Conservation (phyloP, 345 rosid species). For the Aurinia saxatilis region DNA sequence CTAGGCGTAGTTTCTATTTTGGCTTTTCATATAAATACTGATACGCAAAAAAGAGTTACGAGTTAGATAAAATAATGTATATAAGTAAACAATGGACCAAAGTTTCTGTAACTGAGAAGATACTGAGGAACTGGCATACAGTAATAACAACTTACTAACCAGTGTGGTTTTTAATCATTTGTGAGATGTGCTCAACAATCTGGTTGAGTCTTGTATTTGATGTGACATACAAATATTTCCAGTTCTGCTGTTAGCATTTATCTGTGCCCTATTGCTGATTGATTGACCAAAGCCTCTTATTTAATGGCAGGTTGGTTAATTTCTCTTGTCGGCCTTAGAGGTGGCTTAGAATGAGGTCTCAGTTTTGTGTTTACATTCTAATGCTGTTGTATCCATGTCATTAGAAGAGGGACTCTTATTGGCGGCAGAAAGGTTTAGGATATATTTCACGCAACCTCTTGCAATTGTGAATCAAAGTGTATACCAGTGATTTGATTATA, state of each 20-base stretch:
- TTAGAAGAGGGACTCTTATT: slow-evolving; percentile 36
- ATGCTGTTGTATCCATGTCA: slow-evolving; percentile 27
- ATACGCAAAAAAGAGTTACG: too few relatives aligned
- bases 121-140: too few relatives aligned
- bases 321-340: slow-evolving; percentile 11
- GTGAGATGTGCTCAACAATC: neutral
- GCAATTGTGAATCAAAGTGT: slow-evolving; percentile 19
- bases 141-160: too few relatives aligned
- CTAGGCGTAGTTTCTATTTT: neutral
- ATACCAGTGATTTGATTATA: slow-evolving; percentile 15
- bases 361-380: slow-evolving; percentile 21
- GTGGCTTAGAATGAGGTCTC: slow-evolving; percentile 19
- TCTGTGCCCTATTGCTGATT: neutral
- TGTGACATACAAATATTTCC: neutral
- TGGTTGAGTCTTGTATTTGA: neutral
- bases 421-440: slow-evolving; percentile 38
- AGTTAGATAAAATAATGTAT: too few relatives aligned
- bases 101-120: too few relatives aligned
- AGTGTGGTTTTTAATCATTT: too few relatives aligned
- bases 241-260: neutral
- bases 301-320: slow-evolving; percentile 32
- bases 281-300: slow-evolving; percentile 18
- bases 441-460: slow-evolving; percentile 22
- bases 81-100: too few relatives aligned
- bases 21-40: too few relatives aligned